These are phyloP conservation scores for Myochromella boudieri DNA, from an alignment of 768 basidiomycete genomes.

Conservation along the genomic window DNA sequence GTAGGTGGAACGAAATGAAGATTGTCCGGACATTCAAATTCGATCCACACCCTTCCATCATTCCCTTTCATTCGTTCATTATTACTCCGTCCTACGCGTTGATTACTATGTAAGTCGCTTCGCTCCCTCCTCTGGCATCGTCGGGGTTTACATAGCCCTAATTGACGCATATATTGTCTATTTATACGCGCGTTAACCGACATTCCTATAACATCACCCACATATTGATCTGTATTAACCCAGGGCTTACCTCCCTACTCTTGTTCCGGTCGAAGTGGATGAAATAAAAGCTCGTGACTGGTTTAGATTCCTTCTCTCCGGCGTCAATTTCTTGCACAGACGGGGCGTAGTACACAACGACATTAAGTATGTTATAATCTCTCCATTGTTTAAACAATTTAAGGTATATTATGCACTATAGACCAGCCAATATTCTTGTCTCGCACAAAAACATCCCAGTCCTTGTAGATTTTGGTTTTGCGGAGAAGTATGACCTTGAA, in stretches of 20 bases:
- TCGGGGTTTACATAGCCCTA: background rate
- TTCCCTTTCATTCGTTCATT: constrained; percentile 92
- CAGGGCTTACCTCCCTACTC: constrained; percentile 86
- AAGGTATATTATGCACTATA: constrained; percentile 24
- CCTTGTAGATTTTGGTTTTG: constrained; percentile 96
- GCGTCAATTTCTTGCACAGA: constrained; percentile 79
- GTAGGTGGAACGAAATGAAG: constrained; percentile 98
- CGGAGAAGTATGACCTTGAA: constrained; percentile 74
- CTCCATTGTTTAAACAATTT: background rate
- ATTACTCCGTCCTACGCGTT: constrained; percentile 89
- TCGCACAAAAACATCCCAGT: constrained; percentile 78
- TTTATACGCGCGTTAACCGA: constrained; percentile 14
- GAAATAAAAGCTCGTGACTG: constrained; percentile 76
- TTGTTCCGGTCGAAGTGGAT: constrained; percentile 85
- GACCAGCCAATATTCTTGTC: constrained; percentile 92
- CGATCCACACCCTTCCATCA: constrained; percentile 88
- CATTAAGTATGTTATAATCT: constrained; percentile 67
- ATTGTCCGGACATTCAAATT: constrained; percentile 82
- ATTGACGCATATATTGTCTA: constrained; percentile 7
- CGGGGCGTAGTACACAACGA: constrained; percentile 91
- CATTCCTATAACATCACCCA: background rate
- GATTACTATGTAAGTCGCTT: constrained; percentile 77
- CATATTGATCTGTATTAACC: constrained; percentile 9
- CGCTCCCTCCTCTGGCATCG: background rate
- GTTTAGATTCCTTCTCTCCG: constrained; percentile 82